Evolutionary conservation across 2,329 filamentous ascomycete genomes (phyloP).

Genomic region (Aspergillus sp.): DNA sequence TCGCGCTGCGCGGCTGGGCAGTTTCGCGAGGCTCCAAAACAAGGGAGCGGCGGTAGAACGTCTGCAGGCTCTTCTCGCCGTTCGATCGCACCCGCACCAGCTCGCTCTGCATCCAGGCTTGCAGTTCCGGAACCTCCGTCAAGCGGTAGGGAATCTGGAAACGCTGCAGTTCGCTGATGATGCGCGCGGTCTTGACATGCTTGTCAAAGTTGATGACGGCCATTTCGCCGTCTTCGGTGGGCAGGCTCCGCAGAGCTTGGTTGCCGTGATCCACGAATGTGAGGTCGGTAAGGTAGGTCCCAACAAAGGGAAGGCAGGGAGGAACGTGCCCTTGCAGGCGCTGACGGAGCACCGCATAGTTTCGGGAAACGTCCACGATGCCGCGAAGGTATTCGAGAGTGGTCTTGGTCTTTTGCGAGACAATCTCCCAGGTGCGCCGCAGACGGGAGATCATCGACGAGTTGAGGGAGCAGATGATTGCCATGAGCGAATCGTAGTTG

Average conservation of each 20-base stretch:
- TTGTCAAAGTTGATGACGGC: conserved; percentile 98
- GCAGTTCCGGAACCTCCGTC: conserved; percentile 80
- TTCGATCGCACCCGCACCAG: conserved; percentile 73
- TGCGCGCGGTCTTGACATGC: conserved; percentile 89
- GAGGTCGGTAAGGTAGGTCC: conserved; percentile 93
- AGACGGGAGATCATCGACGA: conserved; percentile 88
- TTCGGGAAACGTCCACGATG: conserved; percentile 88
- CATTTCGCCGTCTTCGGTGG: conserved; percentile 66
- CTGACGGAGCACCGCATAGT: conserved; percentile 84
- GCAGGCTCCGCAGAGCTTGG: conserved; percentile 78
- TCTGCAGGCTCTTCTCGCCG: conserved; percentile 66
- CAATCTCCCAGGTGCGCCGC: conserved; percentile 87
- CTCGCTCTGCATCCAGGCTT: conserved; percentile 88
- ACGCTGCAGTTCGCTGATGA: conserved; percentile 92
- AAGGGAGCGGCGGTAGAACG: conserved; percentile 81
- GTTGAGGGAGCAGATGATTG: conserved; percentile 92
- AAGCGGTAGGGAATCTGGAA: conserved; percentile 94
- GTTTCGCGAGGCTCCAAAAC: conserved; percentile 71
- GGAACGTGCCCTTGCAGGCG: conserved; percentile 84
- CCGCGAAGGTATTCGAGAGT: conserved; percentile 76
- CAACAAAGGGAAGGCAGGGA: conserved; percentile 92
- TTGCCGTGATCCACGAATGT: conserved; percentile 97
- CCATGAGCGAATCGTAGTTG: conserved; percentile 97
- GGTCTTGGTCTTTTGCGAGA: conserved; percentile 81
- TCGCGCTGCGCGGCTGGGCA: conserved; percentile 26